Percentiles rank a stretch among this genome's conserved stretches.
Evolutionary conservation across 2,329 filamentous ascomycete species (phyloP).

Genomic region (Talaromyces sp.): DNA sequence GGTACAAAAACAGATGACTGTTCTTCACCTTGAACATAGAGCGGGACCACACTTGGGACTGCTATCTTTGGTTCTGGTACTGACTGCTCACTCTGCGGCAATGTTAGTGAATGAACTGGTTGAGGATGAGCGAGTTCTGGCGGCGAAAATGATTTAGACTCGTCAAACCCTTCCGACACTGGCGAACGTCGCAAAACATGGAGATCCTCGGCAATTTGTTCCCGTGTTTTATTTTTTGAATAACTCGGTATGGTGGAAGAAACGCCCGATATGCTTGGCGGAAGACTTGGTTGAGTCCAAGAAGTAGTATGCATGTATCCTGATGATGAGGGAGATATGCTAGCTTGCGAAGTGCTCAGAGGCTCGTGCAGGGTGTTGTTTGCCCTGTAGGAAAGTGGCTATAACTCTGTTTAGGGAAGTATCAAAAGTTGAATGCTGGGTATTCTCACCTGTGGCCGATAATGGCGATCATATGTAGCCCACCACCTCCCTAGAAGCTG

Average conservation of each 20-base stretch:
- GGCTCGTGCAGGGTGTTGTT: neutral
- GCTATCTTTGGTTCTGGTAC: slow-evolving; percentile 12
- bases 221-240: neutral
- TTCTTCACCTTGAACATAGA: slow-evolving; percentile 44
- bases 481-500: slow-evolving; percentile 88
- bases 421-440: neutral
- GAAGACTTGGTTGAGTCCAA: neutral
- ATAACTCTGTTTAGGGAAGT: neutral
- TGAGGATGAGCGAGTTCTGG: slow-evolving; percentile 9
- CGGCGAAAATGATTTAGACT: slow-evolving; percentile 2
- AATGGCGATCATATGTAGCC: slow-evolving; percentile 88
- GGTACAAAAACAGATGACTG: slow-evolving; percentile 31
- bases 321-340: neutral
- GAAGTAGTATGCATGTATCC: neutral
- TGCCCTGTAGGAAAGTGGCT: neutral
- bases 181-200: slow-evolving; percentile 13
- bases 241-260: neutral
- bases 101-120: slow-evolving; percentile 2
- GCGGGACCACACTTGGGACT: slow-evolving; percentile 35
- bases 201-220: slow-evolving; percentile 5
- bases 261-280: neutral
- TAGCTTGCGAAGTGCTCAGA: neutral
- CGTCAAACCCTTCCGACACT: slow-evolving; percentile 8
- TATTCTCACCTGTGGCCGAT: slow-evolving; percentile 44
- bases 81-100: neutral